phyloP scores from a whole-genome alignment of 345 rosid species.

The Capsella bursapastoris region DNA sequence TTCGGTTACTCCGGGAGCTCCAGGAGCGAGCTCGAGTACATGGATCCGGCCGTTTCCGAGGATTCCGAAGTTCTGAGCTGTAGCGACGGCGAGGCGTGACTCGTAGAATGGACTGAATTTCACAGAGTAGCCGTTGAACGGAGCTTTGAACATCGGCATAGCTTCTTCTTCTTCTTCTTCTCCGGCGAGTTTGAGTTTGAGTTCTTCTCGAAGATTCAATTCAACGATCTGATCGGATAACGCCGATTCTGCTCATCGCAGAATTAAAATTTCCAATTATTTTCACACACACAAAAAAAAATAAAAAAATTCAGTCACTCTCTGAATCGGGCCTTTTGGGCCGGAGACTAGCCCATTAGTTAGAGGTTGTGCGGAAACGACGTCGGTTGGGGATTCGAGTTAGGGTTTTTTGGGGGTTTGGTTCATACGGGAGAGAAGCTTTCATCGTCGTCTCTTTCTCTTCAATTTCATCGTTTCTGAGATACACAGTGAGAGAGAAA shows the following conservation, averaged over 20 bases:
- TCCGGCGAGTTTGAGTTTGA: conserved; percentile 29
- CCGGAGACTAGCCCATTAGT: neutral
- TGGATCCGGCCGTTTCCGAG: conserved; percentile 94
- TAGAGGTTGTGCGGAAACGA: neutral
- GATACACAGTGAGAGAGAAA: conserved; percentile 26
- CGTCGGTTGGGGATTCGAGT: conserved; percentile 17
- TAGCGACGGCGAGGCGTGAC: conserved; percentile 84
- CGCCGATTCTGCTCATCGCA: conserved; percentile 14
- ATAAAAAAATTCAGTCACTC: no score
- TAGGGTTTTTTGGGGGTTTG: conserved; percentile 47
- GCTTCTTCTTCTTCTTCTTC: conserved; percentile 29
- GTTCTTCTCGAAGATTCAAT: conserved; percentile 19
- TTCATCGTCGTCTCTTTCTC: conserved; percentile 35
- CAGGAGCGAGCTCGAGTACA: conserved; percentile 73
- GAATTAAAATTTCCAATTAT: neutral
- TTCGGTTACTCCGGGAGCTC: conserved; percentile 60
- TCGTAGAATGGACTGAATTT: conserved; percentile 91
- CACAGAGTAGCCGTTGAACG: conserved; percentile 89
- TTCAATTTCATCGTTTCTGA: conserved; percentile 31
- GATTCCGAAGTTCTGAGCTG: conserved; percentile 93
- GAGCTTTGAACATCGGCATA: conserved; percentile 83
- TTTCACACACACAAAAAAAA: neutral
- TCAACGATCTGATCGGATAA: conserved; percentile 42
- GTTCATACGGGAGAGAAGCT: conserved; percentile 29
- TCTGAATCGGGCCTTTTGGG: conserved; percentile 20